Evolutionary conservation across 352 stramenopile species (phyloP).

Genomic region (Thalassiosira mediterranea): DNA sequence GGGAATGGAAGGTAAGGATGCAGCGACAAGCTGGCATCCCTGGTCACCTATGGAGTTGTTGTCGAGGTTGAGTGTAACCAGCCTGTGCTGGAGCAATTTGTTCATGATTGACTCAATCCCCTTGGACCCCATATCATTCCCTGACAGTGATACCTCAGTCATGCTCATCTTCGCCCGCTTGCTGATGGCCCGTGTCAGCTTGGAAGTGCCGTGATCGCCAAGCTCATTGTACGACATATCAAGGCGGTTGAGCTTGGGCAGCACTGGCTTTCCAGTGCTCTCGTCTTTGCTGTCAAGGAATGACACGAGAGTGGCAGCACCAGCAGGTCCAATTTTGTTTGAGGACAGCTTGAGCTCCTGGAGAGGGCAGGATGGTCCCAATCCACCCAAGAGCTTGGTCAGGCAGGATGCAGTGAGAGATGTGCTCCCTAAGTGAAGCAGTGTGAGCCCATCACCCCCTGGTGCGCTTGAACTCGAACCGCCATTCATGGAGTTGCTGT

Average conservation of each 20-base stretch:
- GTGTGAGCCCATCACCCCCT: conserved; percentile 64
- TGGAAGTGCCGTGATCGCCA: conserved; percentile 68
- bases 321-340: conserved; percentile 72
- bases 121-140: conserved; percentile 67
- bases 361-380: conserved; percentile 65
- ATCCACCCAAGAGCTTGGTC: conserved; percentile 58
- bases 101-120: conserved; percentile 84
- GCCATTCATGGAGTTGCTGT: neutral
- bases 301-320: conserved; percentile 56
- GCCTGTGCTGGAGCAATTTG: conserved; percentile 77
- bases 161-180: conserved; percentile 62
- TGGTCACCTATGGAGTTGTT: conserved; percentile 82
- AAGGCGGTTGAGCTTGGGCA: conserved; percentile 74
- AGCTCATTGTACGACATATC: conserved; percentile 83
- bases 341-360: conserved; percentile 75
- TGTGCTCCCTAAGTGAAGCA: conserved; percentile 70
- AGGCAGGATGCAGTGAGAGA: conserved; percentile 56
- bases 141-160: conserved; percentile 68
- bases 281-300: conserved; percentile 74
- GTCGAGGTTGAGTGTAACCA: conserved; percentile 76
- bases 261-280: conserved; percentile 37
- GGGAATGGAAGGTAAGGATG: conserved; percentile 74
- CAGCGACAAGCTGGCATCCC: conserved; percentile 82
- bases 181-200: conserved; percentile 68
- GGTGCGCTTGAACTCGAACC: conserved; percentile 10